Conservation (phyloP, 2,329 filamentous ascomycete species). For the Neurospora sp. region DNA sequence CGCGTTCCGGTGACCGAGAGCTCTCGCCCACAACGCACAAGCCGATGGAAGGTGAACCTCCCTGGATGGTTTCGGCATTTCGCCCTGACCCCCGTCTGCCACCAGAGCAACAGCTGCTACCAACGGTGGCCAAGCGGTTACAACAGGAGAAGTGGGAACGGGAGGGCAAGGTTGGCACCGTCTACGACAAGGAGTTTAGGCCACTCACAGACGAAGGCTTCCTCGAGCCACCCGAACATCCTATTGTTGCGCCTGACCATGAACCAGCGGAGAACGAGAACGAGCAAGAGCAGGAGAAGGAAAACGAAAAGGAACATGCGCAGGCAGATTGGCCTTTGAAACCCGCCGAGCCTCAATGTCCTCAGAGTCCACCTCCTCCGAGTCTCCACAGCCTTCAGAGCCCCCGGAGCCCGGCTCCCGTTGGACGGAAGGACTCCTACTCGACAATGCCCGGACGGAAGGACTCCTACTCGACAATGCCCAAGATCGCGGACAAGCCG, state of each 20-base stretch:
- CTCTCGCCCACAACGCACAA: conserved; percentile 40
- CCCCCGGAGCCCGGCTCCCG: conserved; percentile 33
- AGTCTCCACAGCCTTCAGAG: background rate
- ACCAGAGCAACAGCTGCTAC: conserved; percentile 89
- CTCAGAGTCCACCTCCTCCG: background rate
- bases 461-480: conserved; percentile 53
- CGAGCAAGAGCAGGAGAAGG: conserved; percentile 24
- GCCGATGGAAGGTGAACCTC: conserved; percentile 84
- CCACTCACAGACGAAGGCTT: conserved; percentile 62
- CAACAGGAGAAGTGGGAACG: conserved; percentile 94
- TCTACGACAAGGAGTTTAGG: conserved; percentile 81
- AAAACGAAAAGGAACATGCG: conserved; percentile 7
- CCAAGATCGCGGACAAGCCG: conserved; percentile 42
- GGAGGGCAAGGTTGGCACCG: conserved; percentile 74
- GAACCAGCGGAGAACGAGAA: conserved; percentile 19
- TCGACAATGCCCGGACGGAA: conserved; percentile 49
- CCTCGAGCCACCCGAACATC: conserved; percentile 31
- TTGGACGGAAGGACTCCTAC: conserved; percentile 40
- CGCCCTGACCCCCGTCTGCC: conserved; percentile 90
- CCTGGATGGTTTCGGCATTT: conserved; percentile 91
- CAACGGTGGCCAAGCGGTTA: conserved; percentile 81
- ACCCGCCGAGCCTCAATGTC: conserved; percentile 28
- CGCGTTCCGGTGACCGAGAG: conserved; percentile 51
- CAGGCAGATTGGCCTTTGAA: conserved; percentile 49
- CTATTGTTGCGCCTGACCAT: conserved; percentile 13